phyloP scores from a whole-genome alignment of 2,329 filamentous ascomycete species.

The Emergomyces orientalis region DNA sequence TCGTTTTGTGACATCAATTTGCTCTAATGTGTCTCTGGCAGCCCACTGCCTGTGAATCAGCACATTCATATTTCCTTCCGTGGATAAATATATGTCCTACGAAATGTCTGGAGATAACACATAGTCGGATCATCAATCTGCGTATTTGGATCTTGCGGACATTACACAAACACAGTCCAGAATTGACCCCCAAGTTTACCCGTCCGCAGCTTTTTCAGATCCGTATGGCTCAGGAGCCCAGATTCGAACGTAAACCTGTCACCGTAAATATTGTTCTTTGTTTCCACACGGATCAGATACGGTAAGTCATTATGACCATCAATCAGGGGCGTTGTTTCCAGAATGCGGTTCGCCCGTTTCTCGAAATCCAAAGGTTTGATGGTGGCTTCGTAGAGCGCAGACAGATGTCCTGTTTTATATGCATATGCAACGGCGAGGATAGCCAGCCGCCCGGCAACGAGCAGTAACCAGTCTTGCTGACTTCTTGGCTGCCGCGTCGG shows the following conservation, averaged over 20 bases:
- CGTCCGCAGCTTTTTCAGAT: slow-evolving; percentile 20
- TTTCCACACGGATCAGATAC: slow-evolving; percentile 21
- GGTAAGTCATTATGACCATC: slow-evolving; percentile 30
- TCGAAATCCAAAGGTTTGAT: slow-evolving; percentile 11
- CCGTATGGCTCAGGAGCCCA: slow-evolving; percentile 21
- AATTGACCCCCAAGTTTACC: slow-evolving; percentile 26
- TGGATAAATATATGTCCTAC: not conserved
- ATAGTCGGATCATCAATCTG: slow-evolving; percentile 18
- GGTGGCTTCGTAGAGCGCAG: not conserved
- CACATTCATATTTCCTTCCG: not conserved
- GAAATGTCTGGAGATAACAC: not conserved
- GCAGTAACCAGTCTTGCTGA: not conserved
- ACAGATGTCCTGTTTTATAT: not conserved
- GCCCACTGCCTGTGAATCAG: slow-evolving; percentile 9
- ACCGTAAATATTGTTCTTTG: slow-evolving; percentile 24
- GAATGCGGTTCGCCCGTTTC: slow-evolving; percentile 18
- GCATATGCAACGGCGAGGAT: not conserved
- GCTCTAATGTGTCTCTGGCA: slow-evolving; percentile 23
- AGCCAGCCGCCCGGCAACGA: not conserved
- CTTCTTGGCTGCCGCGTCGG: not conserved
- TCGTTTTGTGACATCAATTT: slow-evolving; percentile 22
- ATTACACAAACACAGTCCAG: slow-evolving; percentile 25
- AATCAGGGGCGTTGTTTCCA: slow-evolving; percentile 22
- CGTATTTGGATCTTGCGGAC: slow-evolving; percentile 11
- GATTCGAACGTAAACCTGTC: slow-evolving; percentile 17